These are phyloP conservation scores for Pleoardoris graminearum DNA, from an alignment of 2,329 filamentous ascomycete genomes.

Conservation along the genomic window DNA sequence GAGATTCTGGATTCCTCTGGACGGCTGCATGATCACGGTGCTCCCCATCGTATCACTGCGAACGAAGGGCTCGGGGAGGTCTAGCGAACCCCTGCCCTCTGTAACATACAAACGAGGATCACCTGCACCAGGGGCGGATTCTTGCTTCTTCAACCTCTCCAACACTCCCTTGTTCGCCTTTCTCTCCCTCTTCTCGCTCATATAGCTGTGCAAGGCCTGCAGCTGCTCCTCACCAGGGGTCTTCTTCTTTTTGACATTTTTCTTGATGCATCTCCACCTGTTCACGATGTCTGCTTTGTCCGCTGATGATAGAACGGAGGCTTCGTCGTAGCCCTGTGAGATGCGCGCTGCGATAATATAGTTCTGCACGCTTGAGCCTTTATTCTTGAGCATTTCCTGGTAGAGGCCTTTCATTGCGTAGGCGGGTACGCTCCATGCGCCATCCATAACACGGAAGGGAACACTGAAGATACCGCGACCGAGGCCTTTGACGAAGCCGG, in stretches of 20 bases:
- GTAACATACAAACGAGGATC: conserved; percentile 11
- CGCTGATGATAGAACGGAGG: conserved; percentile 55
- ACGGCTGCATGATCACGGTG: neutral
- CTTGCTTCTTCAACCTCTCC: conserved; percentile 29
- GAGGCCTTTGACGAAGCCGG: conserved; percentile 76
- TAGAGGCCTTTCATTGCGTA: conserved; percentile 84
- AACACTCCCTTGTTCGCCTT: conserved; percentile 37
- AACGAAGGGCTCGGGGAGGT: conserved; percentile 17
- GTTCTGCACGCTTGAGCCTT: conserved; percentile 72
- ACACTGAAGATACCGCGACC: conserved; percentile 83
- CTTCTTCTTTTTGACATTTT: conserved; percentile 61
- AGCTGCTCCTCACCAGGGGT: conserved; percentile 55
- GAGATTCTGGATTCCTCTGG: neutral
- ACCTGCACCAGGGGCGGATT: conserved; percentile 18
- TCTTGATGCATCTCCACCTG: conserved; percentile 65
- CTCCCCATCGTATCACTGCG: conserved; percentile 17
- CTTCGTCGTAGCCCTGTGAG: conserved; percentile 72
- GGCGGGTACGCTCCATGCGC: conserved; percentile 65
- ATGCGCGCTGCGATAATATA: conserved; percentile 80
- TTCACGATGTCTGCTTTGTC: conserved; percentile 67
- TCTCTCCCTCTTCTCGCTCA: conserved; percentile 40
- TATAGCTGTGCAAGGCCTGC: conserved; percentile 53
- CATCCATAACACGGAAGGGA: conserved; percentile 79
- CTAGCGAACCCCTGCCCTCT: conserved; percentile 20
- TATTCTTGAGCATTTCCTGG: conserved; percentile 72